Base-by-base conservation (phyloP, 2,329 filamentous ascomycete genomes). In the Sordariomycetes sp. region DNA sequence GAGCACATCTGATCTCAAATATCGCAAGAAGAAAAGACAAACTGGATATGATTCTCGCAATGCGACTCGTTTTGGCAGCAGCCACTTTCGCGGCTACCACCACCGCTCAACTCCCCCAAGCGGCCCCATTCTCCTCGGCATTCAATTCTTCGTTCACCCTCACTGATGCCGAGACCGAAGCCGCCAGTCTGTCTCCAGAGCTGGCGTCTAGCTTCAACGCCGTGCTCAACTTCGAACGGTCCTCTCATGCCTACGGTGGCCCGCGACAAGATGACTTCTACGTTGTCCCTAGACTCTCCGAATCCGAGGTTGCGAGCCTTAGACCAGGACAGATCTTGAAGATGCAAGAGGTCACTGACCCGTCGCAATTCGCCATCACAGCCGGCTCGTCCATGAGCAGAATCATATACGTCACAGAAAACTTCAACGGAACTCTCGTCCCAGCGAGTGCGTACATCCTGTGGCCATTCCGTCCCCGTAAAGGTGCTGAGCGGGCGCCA, bases 371-470 rank as follows among this genome's bases (percentile, higher is more conserved):
- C 7, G 30, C 37, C 0, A 44, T 43, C 10, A 21, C 32, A 6
- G 23, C 34, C 19, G 19, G 18, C 8, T 23, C 34, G 5, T 27
- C 19, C 4, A 8, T 71, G 24, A 68, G 63, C 3, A 60, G 66
- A 11, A 55, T 71, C 38, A 36, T 66, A 6, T 71, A 64, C 45
- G 58, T 57, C 12, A 61, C 62, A 0, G 53, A 49, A n/a, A 57
- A 56, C 23, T 36, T 57, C 15, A 64, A 67, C 37, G 59, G 63
- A 2, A 59, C 57, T 3, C 38, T 53, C 1, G 40, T 69, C 5
- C 68, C 66, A 2, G 56, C 63, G 10, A 65, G 64, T 3, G 66
- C 57, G 7, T 68, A 56, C 43, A 46, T 70, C 10, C 55, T 70
- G 4, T 69, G 63, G 62, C 66, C 66, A 1, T 69, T 32, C 25